Percentiles rank a stretch among this genome's conserved stretches.
Evolutionary conservation across 768 basidiomycete genomes (phyloP).

Genomic region (Russula olivacea): DNA sequence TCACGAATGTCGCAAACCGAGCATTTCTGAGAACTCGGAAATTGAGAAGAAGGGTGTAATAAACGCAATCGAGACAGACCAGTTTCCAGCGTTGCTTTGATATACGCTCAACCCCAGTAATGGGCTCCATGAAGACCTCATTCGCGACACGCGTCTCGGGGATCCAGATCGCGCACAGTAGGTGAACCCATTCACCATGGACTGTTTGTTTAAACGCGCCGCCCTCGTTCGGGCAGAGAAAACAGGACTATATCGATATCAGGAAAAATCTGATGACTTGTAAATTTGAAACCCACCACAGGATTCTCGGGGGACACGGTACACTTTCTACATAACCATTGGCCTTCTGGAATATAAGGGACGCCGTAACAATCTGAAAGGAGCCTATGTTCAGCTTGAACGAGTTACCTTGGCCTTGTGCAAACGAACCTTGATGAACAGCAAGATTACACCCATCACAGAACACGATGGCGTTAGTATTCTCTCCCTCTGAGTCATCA

Average conservation of each 20-base stretch:
- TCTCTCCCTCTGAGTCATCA: slow-evolving; percentile 97
- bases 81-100: slow-evolving; percentile 92
- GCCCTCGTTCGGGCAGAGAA: slow-evolving; percentile 94
- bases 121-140: slow-evolving; percentile 97
- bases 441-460: slow-evolving; percentile 99
- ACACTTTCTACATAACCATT: slow-evolving; percentile 98
- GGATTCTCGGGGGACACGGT: slow-evolving; percentile 96
- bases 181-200: slow-evolving; percentile 89
- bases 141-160: slow-evolving; percentile 92
- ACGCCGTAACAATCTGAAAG: slow-evolving; percentile 92
- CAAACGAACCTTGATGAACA: slow-evolving; percentile 86
- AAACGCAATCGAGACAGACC: slow-evolving; percentile 43
- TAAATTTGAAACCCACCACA: slow-evolving; percentile 54
- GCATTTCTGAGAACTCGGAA: slow-evolving; percentile 42
- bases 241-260: slow-evolving; percentile 61
- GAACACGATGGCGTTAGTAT: slow-evolving; percentile 97
- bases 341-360: slow-evolving; percentile 98
- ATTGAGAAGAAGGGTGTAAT: neutral
- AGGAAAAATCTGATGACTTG: neutral
- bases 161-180: slow-evolving; percentile 96
- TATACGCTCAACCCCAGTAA: slow-evolving; percentile 82
- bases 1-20: slow-evolving; percentile 51
- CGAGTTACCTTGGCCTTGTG: neutral
- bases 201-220: slow-evolving; percentile 98
- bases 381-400: neutral